Conservation (phyloP, 2,329 filamentous ascomycete genomes). For the Decorospora gaudefroyi region DNA sequence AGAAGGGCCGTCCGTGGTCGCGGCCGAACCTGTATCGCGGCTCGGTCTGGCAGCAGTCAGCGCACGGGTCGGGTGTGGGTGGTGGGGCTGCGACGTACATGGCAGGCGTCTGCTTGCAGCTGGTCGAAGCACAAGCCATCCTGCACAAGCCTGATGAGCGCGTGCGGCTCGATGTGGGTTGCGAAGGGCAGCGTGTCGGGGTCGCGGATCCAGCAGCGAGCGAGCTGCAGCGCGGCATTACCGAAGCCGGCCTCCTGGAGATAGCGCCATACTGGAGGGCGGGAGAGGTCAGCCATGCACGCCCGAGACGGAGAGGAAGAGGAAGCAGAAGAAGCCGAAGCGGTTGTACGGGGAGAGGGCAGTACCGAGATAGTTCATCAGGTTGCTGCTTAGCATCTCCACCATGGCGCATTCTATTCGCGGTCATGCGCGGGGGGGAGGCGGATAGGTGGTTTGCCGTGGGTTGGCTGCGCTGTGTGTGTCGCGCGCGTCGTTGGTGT, state of each 20-base stretch:
- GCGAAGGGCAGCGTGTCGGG: slow-evolving; percentile 66
- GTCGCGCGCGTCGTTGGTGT: slow-evolving; percentile 5
- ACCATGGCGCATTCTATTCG: slow-evolving; percentile 49
- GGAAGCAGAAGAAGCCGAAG: slow-evolving; percentile 3
- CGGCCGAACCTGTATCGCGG: slow-evolving; percentile 46
- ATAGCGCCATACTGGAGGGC: slow-evolving; percentile 63
- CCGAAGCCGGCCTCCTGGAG: slow-evolving; percentile 55
- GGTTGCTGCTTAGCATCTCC: slow-evolving; percentile 59
- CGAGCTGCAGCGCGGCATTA: slow-evolving; percentile 63
- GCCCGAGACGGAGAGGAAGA: too few species aligned
- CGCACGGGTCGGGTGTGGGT: background rate
- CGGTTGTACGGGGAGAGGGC: slow-evolving; percentile 1
- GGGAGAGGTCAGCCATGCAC: slow-evolving; percentile 16
- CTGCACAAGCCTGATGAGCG: slow-evolving; percentile 65
- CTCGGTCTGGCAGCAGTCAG: slow-evolving; percentile 37
- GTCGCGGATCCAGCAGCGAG: slow-evolving; percentile 66
- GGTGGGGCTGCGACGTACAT: slow-evolving; percentile 29
- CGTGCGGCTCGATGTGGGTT: slow-evolving; percentile 61
- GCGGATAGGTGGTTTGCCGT: background rate
- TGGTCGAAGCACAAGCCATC: slow-evolving; percentile 61
- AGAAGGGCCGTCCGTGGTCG: slow-evolving; percentile 49
- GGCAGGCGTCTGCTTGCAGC: slow-evolving; percentile 44
- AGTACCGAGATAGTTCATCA: slow-evolving; percentile 66
- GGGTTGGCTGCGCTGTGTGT: background rate
- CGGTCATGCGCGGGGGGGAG: slow-evolving; percentile 11